Percentiles rank a stretch among this genome's conserved stretches.
These are phyloP conservation scores for Colletotrichum lindemuthianum DNA, from an alignment of 2,329 filamentous ascomycete genomes.

Conservation along the genomic window DNA sequence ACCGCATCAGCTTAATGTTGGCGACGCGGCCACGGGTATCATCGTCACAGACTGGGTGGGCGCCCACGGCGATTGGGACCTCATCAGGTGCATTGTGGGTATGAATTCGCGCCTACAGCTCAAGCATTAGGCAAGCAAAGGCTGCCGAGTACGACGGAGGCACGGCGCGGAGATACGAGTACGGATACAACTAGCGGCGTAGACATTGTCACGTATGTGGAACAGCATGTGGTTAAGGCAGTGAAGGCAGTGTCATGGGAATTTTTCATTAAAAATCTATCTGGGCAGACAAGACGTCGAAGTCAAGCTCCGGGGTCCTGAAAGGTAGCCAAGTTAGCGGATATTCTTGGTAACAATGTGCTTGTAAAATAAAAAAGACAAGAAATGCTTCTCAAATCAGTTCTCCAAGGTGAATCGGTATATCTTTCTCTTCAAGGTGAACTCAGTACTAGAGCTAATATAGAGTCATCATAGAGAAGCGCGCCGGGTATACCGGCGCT, in stretches of 20 bases:
- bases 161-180: background rate
- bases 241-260: background rate
- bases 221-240: background rate
- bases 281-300: background rate
- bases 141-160: background rate
- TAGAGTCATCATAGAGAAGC: slow-evolving; percentile 58
- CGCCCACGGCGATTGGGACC: slow-evolving; percentile 86
- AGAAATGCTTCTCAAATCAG: slow-evolving; percentile 55
- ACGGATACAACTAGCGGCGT: background rate
- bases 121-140: slow-evolving; percentile 46
- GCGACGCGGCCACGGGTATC: slow-evolving; percentile 84
- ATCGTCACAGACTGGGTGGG: slow-evolving; percentile 97
- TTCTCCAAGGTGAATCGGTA: slow-evolving; percentile 69
- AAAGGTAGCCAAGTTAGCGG: slow-evolving; percentile 20
- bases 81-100: slow-evolving; percentile 85
- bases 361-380: slow-evolving; percentile 13
- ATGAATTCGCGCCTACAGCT: slow-evolving; percentile 81
- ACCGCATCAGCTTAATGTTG: slow-evolving; percentile 60
- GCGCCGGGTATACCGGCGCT: background rate
- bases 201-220: background rate
- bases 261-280: background rate
- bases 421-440: slow-evolving; percentile 63
- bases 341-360: slow-evolving; percentile 1
- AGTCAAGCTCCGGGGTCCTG: background rate
- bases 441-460: slow-evolving; percentile 61